phyloP scores from a whole-genome alignment of 192 early-diverging fungal species.

The Mortierella hygrophila region DNA sequence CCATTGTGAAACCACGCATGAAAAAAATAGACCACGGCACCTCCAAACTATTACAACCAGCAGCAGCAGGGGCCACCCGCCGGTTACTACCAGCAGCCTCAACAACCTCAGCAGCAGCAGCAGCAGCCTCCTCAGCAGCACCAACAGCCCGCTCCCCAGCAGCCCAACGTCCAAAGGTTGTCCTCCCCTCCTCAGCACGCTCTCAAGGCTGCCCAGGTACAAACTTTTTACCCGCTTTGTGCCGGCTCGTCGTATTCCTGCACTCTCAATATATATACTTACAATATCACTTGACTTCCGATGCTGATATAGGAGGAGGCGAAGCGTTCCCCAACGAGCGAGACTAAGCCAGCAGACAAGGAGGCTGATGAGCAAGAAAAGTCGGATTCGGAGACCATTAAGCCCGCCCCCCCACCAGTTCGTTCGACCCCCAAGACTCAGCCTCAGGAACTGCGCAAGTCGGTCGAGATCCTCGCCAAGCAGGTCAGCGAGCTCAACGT shows the following conservation, averaged over 20 bases:
- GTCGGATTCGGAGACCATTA: slow-evolving; percentile 52
- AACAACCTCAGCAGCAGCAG: slow-evolving; percentile 53
- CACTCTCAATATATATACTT: neutral
- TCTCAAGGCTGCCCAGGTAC: slow-evolving; percentile 13
- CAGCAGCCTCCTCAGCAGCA: slow-evolving; percentile 21
- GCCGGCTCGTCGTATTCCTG: neutral
- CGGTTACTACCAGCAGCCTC: slow-evolving; percentile 53
- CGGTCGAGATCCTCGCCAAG: slow-evolving; percentile 68
- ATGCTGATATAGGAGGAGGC: neutral
- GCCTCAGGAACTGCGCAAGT: slow-evolving; percentile 55
- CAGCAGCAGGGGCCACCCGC: slow-evolving; percentile 43
- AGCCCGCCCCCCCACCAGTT: slow-evolving; percentile 56
- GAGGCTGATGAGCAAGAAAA: slow-evolving; percentile 26
- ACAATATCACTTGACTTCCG: neutral
- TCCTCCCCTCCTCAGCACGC: slow-evolving; percentile 9
- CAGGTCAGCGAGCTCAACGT: slow-evolving; percentile 66
- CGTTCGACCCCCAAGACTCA: slow-evolving; percentile 49
- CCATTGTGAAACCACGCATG: neutral
- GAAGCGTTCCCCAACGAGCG: slow-evolving; percentile 6
- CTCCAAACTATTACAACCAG: slow-evolving; percentile 56
- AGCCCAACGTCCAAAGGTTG: slow-evolving; percentile 7
- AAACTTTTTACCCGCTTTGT: neutral
- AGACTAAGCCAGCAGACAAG: slow-evolving; percentile 23
- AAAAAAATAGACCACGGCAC: slow-evolving; percentile 58
- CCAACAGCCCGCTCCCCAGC: slow-evolving; percentile 35